Evolutionary conservation across 768 basidiomycete species (phyloP).

Genomic region (Mycena rosella): DNA sequence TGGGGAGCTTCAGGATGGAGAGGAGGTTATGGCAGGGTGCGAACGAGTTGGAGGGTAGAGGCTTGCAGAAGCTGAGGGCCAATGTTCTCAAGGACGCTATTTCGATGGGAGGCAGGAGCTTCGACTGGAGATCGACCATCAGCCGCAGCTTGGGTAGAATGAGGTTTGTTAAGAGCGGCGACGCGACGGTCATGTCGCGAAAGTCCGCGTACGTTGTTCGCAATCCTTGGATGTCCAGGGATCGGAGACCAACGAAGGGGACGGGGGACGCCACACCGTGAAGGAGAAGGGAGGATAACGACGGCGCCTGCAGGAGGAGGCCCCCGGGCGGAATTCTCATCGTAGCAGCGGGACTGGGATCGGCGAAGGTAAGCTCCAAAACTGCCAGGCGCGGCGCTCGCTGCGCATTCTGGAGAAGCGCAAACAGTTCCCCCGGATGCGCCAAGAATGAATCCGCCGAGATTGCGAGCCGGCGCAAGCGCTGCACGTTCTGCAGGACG

Average conservation of each 20-base stretch:
- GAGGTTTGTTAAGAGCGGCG: constrained; percentile 30
- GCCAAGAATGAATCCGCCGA: not conserved
- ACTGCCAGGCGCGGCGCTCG: constrained; percentile 21
- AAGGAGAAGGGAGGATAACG: constrained; percentile 26
- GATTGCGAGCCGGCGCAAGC: constrained; percentile 27
- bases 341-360: constrained; percentile 10
- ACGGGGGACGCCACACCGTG: constrained; percentile 34
- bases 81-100: constrained; percentile 33
- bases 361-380: constrained; percentile 23
- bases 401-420: constrained; percentile 35
- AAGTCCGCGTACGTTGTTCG: constrained; percentile 28
- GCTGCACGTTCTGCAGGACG: constrained; percentile 29
- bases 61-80: constrained; percentile 31
- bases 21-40: constrained; percentile 29
- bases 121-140: constrained; percentile 24
- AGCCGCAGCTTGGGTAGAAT: constrained; percentile 32
- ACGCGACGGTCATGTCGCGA: constrained; percentile 30
- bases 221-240: constrained; percentile 32
- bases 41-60: constrained; percentile 29
- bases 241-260: constrained; percentile 33
- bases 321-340: constrained; percentile 18
- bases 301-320: constrained; percentile 30
- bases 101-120: constrained; percentile 23
- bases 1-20: constrained; percentile 26
- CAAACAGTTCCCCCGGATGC: constrained; percentile 30